Evolutionary conservation across 805 yeast genomes (phyloP).

Genomic region (Wickerhamiella spandovensis): DNA sequence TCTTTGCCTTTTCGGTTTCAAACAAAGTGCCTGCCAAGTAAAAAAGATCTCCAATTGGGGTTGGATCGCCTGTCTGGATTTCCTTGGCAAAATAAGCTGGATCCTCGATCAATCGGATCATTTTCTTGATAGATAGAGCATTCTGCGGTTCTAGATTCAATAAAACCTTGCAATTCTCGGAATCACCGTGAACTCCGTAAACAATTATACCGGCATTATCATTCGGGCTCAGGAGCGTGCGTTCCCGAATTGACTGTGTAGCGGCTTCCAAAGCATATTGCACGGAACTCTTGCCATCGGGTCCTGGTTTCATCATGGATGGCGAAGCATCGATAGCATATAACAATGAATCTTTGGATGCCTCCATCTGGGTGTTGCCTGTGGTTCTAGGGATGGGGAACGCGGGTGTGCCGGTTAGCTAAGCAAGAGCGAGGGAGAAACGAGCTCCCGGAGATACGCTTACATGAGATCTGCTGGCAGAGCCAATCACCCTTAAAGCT

Average conservation of each 20-base stretch:
- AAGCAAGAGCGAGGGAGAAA: too few species aligned
- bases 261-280: conserved; percentile 35
- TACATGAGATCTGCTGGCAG: not conserved
- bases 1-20: conserved; percentile 8
- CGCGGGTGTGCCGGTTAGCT: too few species aligned
- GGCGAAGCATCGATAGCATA: conserved; percentile 25
- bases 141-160: conserved; percentile 11
- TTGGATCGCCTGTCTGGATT: conserved; percentile 4
- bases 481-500: not conserved
- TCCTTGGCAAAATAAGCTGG: not conserved
- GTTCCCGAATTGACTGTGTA: conserved; percentile 47
- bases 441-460: too few species aligned
- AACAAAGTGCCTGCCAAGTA: conserved; percentile 5
- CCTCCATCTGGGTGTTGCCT: too few species aligned
- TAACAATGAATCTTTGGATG: conserved; percentile 23
- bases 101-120: conserved; percentile 10
- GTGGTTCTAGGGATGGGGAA: too few species aligned
- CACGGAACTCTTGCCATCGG: not conserved
- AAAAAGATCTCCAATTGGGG: conserved; percentile 5
- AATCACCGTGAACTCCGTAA: conserved; percentile 22
- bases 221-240: conserved; percentile 49
- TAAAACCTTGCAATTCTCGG: conserved; percentile 22
- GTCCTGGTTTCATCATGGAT: conserved; percentile 18
- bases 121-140: conserved; percentile 9
- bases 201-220: conserved; percentile 68